Percentiles rank a stretch among this genome's conserved stretches.
phyloP scores from a whole-genome alignment of 805 yeast genomes.

The Candida ponderosae region DNA sequence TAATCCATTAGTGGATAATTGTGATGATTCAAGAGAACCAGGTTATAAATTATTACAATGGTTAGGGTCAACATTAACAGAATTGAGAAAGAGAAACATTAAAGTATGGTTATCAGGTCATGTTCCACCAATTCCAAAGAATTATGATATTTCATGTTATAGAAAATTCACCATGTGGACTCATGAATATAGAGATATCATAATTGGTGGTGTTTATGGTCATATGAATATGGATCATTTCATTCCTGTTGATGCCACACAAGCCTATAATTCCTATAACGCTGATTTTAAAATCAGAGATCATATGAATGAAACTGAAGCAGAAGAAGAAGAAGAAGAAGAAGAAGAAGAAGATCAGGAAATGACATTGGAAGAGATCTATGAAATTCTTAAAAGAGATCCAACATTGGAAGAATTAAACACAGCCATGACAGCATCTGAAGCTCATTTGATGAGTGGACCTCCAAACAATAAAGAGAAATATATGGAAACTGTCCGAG shows the following conservation, averaged over 20 bases:
- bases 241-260: constrained; percentile 63
- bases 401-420: constrained; percentile 12
- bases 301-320: constrained; percentile 17
- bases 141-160: constrained; percentile 64
- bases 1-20: constrained; percentile 77
- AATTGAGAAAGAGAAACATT: constrained; percentile 63
- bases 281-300: constrained; percentile 22
- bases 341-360: constrained; percentile 18
- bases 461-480: constrained; percentile 58
- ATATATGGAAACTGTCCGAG: constrained; percentile 53
- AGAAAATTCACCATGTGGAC: constrained; percentile 75
- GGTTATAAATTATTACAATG: constrained; percentile 73
- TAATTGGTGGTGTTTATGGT: constrained; percentile 78
- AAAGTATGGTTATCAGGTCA: constrained; percentile 87
- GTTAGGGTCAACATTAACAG: constrained; percentile 69
- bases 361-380: constrained; percentile 17
- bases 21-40: constrained; percentile 66
- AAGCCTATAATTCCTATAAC: constrained; percentile 44
- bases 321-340: constrained; percentile 10
- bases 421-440: constrained; percentile 26
- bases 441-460: constrained; percentile 44
- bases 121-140: constrained; percentile 80
- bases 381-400: constrained; percentile 11
- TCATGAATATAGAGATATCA: constrained; percentile 75
- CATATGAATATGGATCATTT: constrained; percentile 90